phyloP scores from a whole-genome alignment of 2,329 filamentous ascomycete species.

The Pseudocercospora crystallina region DNA sequence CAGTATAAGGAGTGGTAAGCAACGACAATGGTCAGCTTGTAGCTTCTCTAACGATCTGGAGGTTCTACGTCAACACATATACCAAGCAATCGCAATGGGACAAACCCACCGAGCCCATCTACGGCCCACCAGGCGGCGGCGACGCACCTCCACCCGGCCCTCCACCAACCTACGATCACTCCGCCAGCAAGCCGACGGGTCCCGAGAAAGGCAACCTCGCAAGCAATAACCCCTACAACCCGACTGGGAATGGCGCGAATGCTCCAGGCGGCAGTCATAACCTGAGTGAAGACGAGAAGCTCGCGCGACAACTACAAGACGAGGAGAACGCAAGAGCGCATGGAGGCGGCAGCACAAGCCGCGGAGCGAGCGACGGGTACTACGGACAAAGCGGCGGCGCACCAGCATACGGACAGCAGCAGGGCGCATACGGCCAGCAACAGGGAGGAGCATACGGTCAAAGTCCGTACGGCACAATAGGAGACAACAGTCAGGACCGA shows the following conservation, averaged over 20 bases:
- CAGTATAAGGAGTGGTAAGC: slow-evolving; percentile 82
- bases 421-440: slow-evolving; percentile 36
- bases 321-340: slow-evolving; percentile 68
- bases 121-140: slow-evolving; percentile 48
- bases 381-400: slow-evolving; percentile 37
- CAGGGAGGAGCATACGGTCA: slow-evolving; percentile 12
- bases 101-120: slow-evolving; percentile 68
- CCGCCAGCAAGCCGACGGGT: slow-evolving; percentile 41
- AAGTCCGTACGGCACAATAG: slow-evolving; percentile 6
- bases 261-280: slow-evolving; percentile 22
- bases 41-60: too few relatives aligned
- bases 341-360: slow-evolving; percentile 29
- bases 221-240: slow-evolving; percentile 71
- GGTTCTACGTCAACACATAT: slow-evolving; percentile 78
- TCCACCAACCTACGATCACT: slow-evolving; percentile 65
- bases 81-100: slow-evolving; percentile 94
- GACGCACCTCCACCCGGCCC: slow-evolving; percentile 55
- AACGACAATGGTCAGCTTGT: too few relatives aligned
- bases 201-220: slow-evolving; percentile 52
- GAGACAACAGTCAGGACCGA: slow-evolving; percentile 36
- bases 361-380: slow-evolving; percentile 49
- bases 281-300: slow-evolving; percentile 66
- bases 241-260: slow-evolving; percentile 26
- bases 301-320: slow-evolving; percentile 76
- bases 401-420: slow-evolving; percentile 8